Base-by-base conservation (phyloP, 2,329 filamentous ascomycete genomes). In the Botrytis cinerea region DNA sequence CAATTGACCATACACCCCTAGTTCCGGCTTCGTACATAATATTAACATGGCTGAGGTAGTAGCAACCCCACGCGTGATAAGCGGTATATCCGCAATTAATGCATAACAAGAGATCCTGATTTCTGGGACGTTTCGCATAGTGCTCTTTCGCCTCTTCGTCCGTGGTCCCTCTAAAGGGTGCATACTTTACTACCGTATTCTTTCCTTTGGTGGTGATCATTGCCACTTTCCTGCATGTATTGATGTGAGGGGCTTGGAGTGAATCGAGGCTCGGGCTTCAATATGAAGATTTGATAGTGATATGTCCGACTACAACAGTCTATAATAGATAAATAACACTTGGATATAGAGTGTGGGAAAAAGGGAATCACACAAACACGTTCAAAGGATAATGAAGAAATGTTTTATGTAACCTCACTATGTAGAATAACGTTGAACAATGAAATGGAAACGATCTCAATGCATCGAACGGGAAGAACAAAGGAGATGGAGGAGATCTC, bases 1-100 rank as follows among this genome's bases (percentile, higher is more conserved):
- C 60, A 38, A 43, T 43, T 38, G 38, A 2, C 35, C 40, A 62
- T 61, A 38, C 4, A n/a, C 60, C 35, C 12, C 60, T n/a, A 40
- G 8, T 8, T 12, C 0, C 2, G 7, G 8, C 8, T 1, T n/a
- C 16, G 38, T 4, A 7, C 16, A 43, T n/a, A 35, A 12, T 38
- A 43, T 62, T n/a, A 16, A 62, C 4, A 16, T 7, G 25, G 38
- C 35, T 43, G 38, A 10, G 7, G 35, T 61, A 38, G 22, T 4
- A 2, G 32, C 35, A 7, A 1, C n/a, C 7, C 0, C 8, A 2
- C 60, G 35, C 6, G 18, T 38, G 0, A 9, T 1, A 0, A 5
- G 60, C 25, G 5, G 22, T 62, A 14, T 43, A 62, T 43, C 28
- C 35, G 9, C 60, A 61, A 38, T 16, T 62, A 22, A 25, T 2